These are phyloP conservation scores for Nicotiana paniculata DNA, from an alignment of 257 asterid genomes.

Conservation along the genomic window DNA sequence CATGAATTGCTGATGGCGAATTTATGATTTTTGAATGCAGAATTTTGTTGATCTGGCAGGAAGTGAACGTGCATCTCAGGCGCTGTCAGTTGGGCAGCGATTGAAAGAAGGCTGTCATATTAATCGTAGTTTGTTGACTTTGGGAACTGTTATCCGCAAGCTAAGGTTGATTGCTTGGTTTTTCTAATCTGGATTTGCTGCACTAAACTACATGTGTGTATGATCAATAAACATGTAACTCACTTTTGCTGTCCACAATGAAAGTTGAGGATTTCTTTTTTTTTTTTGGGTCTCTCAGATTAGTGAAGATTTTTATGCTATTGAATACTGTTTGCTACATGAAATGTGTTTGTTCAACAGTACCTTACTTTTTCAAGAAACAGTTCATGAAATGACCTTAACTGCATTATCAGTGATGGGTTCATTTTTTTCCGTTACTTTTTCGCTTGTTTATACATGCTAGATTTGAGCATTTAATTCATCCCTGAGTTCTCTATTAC, in stretches of 20 bases:
- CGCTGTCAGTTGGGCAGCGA: constrained; percentile 89
- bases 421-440: neutral
- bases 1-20: constrained; percentile 8
- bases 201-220: neutral
- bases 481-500: neutral
- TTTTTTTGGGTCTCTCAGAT: neutral
- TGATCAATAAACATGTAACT: neutral
- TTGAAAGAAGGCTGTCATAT: constrained; percentile 99
- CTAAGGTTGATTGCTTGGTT: constrained; percentile 49
- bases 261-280: neutral
- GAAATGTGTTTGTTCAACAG: neutral
- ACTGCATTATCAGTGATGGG: neutral
- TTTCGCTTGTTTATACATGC: neutral
- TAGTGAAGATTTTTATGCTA: neutral
- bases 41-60: constrained; percentile 99
- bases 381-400: neutral
- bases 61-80: constrained; percentile 98
- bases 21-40: constrained; percentile 40
- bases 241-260: neutral
- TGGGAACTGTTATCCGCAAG: constrained; percentile 93
- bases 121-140: constrained; percentile 92
- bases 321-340: neutral
- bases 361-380: neutral
- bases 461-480: neutral
- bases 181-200: neutral